These are phyloP conservation scores for Oidiodendron maius DNA, from an alignment of 495 filamentous ascomycete species.

Conservation along the genomic window DNA sequence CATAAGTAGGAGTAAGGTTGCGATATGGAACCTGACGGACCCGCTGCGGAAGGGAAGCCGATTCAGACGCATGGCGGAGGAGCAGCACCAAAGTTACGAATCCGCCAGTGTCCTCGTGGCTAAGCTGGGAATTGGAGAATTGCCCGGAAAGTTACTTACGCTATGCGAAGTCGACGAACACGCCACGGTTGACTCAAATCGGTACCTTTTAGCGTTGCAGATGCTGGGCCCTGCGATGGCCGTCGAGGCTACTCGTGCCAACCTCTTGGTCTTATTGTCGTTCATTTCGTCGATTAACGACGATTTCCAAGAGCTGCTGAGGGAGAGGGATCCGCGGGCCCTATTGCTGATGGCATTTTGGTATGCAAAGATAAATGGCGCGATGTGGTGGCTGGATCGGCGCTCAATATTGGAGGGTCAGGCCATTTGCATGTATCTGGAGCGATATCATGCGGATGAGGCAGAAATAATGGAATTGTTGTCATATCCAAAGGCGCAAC, in stretches of 20 bases:
- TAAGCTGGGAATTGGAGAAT: neutral
- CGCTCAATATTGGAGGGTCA: conserved; percentile 31
- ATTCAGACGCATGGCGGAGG: conserved; percentile 21
- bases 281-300: conserved; percentile 29
- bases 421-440: conserved; percentile 29
- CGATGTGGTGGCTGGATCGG: conserved; percentile 34
- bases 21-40: conserved; percentile 27
- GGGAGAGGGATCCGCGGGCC: conserved; percentile 29
- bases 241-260: conserved; percentile 22
- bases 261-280: conserved; percentile 27
- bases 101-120: conserved; percentile 1
- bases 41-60: conserved; percentile 31
- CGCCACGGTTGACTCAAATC: neutral
- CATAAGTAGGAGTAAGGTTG: conserved; percentile 30
- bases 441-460: conserved; percentile 13
- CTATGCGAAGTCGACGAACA: neutral
- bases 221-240: conserved; percentile 18
- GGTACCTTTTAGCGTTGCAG: conserved; percentile 1
- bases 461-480: neutral
- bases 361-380: conserved; percentile 31
- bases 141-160: too few relatives aligned
- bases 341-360: conserved; percentile 35
- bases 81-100: too few relatives aligned
- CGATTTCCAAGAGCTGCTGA: conserved; percentile 25
- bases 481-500: neutral